These are phyloP conservation scores for Bretschneidera sinensis DNA, from an alignment of 345 rosid genomes.

Conservation along the genomic window DNA sequence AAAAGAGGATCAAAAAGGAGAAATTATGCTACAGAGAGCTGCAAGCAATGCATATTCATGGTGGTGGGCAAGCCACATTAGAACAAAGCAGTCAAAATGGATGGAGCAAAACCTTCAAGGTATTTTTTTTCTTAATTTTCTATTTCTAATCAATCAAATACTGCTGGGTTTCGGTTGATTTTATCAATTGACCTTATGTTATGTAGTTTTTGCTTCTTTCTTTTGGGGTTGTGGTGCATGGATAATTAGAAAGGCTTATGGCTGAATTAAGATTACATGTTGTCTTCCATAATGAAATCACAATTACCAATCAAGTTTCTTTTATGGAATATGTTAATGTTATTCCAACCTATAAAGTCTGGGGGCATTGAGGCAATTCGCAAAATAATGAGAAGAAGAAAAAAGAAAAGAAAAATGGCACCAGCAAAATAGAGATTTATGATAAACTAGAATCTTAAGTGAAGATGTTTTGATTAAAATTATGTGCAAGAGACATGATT, in stretches of 20 bases:
- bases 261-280: no score
- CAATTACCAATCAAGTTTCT: background rate
- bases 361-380: no score
- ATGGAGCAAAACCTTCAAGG: conserved; percentile 95
- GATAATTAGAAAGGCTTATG: no score
- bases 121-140: conserved; percentile 12
- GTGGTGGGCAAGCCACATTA: conserved; percentile 99
- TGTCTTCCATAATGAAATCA: background rate
- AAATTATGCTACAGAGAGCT: conserved; percentile 76
- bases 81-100: conserved; percentile 99
- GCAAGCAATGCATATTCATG: conserved; percentile 96
- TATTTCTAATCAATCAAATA: no score
- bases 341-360: no score
- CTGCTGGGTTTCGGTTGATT: no score
- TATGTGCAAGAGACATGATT: background rate
- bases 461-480: background rate
- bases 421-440: background rate
- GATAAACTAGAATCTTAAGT: background rate
- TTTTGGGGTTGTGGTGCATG: no score
- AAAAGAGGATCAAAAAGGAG: conserved; percentile 1
- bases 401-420: conserved; percentile 6
- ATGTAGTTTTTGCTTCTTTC: no score
- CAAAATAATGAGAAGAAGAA: no score
- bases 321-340: background rate
- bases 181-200: no score